Conservation (phyloP, 345 rosid genomes). For the Camelina hispida region DNA sequence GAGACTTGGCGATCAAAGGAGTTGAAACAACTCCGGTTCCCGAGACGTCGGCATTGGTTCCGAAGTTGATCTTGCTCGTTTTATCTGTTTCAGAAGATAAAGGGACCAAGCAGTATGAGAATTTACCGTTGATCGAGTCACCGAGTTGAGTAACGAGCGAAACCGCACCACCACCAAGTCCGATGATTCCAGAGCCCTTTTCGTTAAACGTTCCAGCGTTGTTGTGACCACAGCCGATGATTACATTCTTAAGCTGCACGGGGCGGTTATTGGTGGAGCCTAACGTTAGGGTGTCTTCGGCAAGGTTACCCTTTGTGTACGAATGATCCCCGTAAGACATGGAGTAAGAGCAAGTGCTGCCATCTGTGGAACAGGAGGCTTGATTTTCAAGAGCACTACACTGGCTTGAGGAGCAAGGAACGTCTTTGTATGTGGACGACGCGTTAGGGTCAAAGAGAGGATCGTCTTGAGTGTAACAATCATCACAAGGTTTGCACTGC, state of each 20-base stretch:
- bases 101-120: slow-evolving; percentile 39
- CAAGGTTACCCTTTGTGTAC: slow-evolving; percentile 17
- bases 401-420: slow-evolving; percentile 45
- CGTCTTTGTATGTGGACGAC: slow-evolving; percentile 49
- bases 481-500: slow-evolving; percentile 44
- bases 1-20: slow-evolving; percentile 10
- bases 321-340: slow-evolving; percentile 28
- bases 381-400: slow-evolving; percentile 8
- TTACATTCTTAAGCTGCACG: not conserved
- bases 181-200: slow-evolving; percentile 28
- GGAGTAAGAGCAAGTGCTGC: slow-evolving; percentile 10
- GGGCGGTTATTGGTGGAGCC: slow-evolving; percentile 36
- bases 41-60: slow-evolving; percentile 21
- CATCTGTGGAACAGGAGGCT: not conserved
- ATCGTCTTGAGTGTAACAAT: slow-evolving; percentile 45
- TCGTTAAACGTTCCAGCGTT: slow-evolving; percentile 14
- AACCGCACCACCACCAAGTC: slow-evolving; percentile 34
- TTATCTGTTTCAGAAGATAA: not conserved
- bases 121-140: slow-evolving; percentile 25
- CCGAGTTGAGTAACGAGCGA: slow-evolving; percentile 34
- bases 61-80: slow-evolving; percentile 36
- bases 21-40: slow-evolving; percentile 30
- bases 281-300: slow-evolving; percentile 31
- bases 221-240: slow-evolving; percentile 37
- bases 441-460: slow-evolving; percentile 49